Evolutionary conservation across 2,329 filamentous ascomycete species (phyloP).

Genomic region (Cytospora paraplurivora): DNA sequence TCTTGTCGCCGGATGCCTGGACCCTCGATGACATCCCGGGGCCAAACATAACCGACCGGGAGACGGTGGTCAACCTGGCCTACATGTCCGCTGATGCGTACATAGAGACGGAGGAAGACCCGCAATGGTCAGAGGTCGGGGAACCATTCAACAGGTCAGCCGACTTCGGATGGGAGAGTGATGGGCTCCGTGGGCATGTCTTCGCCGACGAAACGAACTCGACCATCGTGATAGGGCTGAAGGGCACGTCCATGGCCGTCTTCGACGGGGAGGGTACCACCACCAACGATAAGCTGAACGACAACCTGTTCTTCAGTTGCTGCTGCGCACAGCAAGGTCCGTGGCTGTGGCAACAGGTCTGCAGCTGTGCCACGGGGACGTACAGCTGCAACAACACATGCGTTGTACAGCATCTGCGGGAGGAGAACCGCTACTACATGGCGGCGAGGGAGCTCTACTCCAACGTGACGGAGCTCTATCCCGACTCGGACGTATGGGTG

Average conservation of each 20-base stretch:
- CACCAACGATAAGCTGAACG: constrained; percentile 95
- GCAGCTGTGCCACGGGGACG: constrained; percentile 84
- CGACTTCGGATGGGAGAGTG: constrained; percentile 89
- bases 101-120: constrained; percentile 68
- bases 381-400: constrained; percentile 94
- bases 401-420: constrained; percentile 70
- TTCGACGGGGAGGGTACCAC: constrained; percentile 98
- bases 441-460: constrained; percentile 87
- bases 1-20: constrained; percentile 77
- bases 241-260: constrained; percentile 86
- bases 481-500: constrained; percentile 82
- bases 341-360: constrained; percentile 87
- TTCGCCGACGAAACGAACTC: constrained; percentile 84
- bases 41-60: constrained; percentile 83
- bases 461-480: constrained; percentile 89
- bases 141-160: constrained; percentile 80
- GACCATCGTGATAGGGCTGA: constrained; percentile 88
- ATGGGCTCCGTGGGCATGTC: constrained; percentile 89
- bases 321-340: constrained; percentile 94
- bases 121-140: constrained; percentile 83
- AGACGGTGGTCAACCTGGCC: constrained; percentile 80
- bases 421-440: constrained; percentile 90
- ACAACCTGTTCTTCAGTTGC: constrained; percentile 97
- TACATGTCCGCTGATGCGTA: constrained; percentile 91
- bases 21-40: constrained; percentile 74